phyloP scores from a whole-genome alignment of 2,329 filamentous ascomycete genomes.

The Trichoderma sp. region DNA sequence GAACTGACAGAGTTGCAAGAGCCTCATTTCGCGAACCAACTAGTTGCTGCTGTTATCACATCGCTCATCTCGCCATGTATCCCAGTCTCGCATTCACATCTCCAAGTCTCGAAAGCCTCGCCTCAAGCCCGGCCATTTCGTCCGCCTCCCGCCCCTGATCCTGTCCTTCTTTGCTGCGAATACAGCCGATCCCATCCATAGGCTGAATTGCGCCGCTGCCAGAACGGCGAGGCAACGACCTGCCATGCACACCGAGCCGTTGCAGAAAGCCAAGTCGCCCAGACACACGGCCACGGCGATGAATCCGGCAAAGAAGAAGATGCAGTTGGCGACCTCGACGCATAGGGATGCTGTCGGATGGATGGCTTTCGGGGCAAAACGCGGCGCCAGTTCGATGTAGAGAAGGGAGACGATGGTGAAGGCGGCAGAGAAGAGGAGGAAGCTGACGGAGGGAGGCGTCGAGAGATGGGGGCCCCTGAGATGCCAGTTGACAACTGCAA shows the following conservation, averaged over 20 bases:
- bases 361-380: not conserved
- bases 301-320: conserved; percentile 64
- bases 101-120: not conserved
- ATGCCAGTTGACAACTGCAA: conserved; percentile 62
- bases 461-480: conserved; percentile 55
- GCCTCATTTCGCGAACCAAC: not conserved
- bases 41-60: not conserved
- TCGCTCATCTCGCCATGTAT: not conserved
- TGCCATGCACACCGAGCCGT: conserved; percentile 58
- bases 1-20: too few relatives aligned
- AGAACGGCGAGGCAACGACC: conserved; percentile 59
- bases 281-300: conserved; percentile 61
- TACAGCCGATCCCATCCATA: conserved; percentile 55
- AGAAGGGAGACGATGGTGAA: conserved; percentile 58
- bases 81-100: not conserved
- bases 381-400: conserved; percentile 51
- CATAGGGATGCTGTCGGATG: conserved; percentile 50
- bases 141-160: not conserved
- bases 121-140: not conserved
- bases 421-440: conserved; percentile 57
- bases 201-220: conserved; percentile 54
- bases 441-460: conserved; percentile 60
- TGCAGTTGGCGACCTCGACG: conserved; percentile 54
- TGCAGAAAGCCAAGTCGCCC: conserved; percentile 57
- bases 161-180: conserved; percentile 50